Base-by-base conservation (phyloP, 1,284 basidiomycete species). In the Leccinum solheimii region DNA sequence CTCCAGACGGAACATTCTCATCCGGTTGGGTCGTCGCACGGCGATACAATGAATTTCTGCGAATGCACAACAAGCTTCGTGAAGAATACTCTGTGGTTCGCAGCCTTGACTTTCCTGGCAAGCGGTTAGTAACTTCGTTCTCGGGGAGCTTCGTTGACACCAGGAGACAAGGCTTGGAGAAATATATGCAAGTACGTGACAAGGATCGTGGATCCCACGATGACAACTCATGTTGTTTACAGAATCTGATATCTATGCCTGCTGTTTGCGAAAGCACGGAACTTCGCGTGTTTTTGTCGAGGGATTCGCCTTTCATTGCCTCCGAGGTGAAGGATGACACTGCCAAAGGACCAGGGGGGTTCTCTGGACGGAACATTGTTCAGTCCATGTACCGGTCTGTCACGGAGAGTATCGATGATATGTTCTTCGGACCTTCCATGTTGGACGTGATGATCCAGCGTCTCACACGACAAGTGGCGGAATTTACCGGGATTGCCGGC, bases 1-100 rank as follows among this genome's bases (percentile, higher is more conserved):
- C 83, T n/a, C 75, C 77, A 0, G 91, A 95, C 69, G 92, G 89
- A 4, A 85, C 82, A 54, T 86, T 89, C 69, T 79, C 86, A 1
- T 90, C 90, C 1, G 92, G 92, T 3, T 98, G 97, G 97, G 88
- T 95, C 27, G 90, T 98, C 3, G 89, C 93, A 5, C 81, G 95
- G 65, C 80, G 97, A 63, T 99, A 97, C 75, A 97, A 94, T 73
- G 96, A 98, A 73, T 99, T 99, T 74, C 85, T 91, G 69, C 87
- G 84, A 57, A 88, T 98, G 81, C 93, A 98, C 72, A 90, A 88
- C 67, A 86, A 88, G 61, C 77, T 99, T 54, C 86, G 87, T 61
- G 93, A 95, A 57, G 84, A 85, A 56, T 90, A 91, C 70, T 75
- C 77, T 1, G 69, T 85, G 8, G 88, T 93, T 23, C 82, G 86